These are phyloP conservation scores for Boletus rufocinnamomeus DNA, from an alignment of 768 basidiomycete genomes.

Conservation along the genomic window DNA sequence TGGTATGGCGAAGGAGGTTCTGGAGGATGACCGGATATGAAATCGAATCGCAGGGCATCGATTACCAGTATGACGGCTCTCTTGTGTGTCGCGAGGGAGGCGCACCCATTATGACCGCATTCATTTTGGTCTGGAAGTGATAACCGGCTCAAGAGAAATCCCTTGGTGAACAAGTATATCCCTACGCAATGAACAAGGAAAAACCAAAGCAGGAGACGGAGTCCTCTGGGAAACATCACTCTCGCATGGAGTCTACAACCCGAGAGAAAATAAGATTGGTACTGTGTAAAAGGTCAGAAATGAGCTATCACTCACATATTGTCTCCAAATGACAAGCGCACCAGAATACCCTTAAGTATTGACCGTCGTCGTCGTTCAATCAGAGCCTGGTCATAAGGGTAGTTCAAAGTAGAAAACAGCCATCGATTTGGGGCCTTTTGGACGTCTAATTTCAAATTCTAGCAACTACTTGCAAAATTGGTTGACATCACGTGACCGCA, in stretches of 20 bases:
- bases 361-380: neutral
- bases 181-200: constrained; percentile 70
- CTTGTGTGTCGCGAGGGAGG: constrained; percentile 59
- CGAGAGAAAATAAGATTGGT: neutral
- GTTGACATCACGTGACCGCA: constrained; percentile 15
- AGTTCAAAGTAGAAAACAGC: too few species aligned
- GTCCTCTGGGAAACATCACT: constrained; percentile 22
- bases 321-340: neutral
- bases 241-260: constrained; percentile 10
- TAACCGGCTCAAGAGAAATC: constrained; percentile 83
- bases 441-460: too few species aligned
- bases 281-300: neutral
- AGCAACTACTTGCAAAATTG: too few species aligned
- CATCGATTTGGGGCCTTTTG: too few species aligned
- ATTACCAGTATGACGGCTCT: constrained; percentile 86
- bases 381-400: too few species aligned
- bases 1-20: constrained; percentile 64
- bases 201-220: constrained; percentile 54
- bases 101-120: constrained; percentile 57
- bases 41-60: constrained; percentile 93
- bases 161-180: constrained; percentile 87
- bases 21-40: constrained; percentile 68
- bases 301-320: neutral
- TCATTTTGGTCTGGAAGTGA: constrained; percentile 33
- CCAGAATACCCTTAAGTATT: neutral